Conservation (phyloP, 352 stramenopile genomes). For the Phytopythium delawarense region DNA sequence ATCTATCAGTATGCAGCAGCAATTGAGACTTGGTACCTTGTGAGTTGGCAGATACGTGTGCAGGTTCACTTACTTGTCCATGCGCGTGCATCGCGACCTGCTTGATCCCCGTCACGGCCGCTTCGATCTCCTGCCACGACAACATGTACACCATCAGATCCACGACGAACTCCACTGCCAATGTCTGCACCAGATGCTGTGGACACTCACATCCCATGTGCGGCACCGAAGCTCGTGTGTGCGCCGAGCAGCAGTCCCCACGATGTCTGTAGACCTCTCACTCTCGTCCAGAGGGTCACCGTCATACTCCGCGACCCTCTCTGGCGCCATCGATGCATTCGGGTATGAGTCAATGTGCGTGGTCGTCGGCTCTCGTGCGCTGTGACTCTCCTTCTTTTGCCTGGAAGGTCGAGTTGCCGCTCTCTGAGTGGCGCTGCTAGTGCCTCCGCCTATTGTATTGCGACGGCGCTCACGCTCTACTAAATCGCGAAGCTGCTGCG, state of each 20-base stretch:
- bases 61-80: neutral
- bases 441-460: neutral
- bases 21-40: neutral
- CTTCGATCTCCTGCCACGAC: neutral
- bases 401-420: neutral
- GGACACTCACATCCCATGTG: neutral
- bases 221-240: neutral
- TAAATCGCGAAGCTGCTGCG: constrained; percentile 45
- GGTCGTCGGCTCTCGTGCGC: neutral
- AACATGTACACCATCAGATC: neutral
- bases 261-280: neutral
- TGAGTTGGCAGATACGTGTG: neutral
- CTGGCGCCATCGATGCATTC: neutral
- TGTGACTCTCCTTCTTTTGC: neutral
- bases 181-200: neutral
- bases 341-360: neutral
- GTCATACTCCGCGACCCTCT: neutral
- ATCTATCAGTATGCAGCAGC: neutral
- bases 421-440: neutral
- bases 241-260: neutral
- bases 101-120: neutral
- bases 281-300: neutral
- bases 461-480: constrained; percentile 26
- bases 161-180: neutral
- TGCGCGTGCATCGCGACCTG: neutral